Conservation (phyloP, 2,329 filamentous ascomycete genomes). For the Hypoxylon sp. region DNA sequence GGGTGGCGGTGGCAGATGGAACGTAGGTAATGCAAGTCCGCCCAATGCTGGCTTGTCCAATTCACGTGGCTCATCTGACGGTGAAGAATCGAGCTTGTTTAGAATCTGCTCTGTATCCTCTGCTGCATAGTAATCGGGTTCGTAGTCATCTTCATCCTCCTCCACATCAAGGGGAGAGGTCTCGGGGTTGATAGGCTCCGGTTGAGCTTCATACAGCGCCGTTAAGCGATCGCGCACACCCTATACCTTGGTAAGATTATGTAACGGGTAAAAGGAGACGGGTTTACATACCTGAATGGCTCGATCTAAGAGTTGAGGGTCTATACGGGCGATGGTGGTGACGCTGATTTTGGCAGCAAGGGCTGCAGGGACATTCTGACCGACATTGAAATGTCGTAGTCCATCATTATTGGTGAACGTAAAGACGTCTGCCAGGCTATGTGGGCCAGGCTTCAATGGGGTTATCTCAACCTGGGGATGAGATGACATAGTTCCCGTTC, state of each 20-base stretch:
- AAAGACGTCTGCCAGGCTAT: slow-evolving; percentile 86
- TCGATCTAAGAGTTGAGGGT: slow-evolving; percentile 76
- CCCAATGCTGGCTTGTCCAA: slow-evolving; percentile 64
- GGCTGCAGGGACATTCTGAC: slow-evolving; percentile 77
- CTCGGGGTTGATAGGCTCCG: slow-evolving; percentile 68
- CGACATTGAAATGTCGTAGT: slow-evolving; percentile 85
- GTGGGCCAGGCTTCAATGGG: slow-evolving; percentile 80
- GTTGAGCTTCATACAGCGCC: slow-evolving; percentile 60
- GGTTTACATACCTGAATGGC: slow-evolving; percentile 76
- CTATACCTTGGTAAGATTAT: slow-evolving; percentile 50
- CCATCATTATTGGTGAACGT: slow-evolving; percentile 84
- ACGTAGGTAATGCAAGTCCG: slow-evolving; percentile 78
- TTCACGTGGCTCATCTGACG: slow-evolving; percentile 66
- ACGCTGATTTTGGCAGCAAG: slow-evolving; percentile 87
- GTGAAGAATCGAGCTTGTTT: slow-evolving; percentile 80
- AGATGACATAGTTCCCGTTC: slow-evolving; percentile 69
- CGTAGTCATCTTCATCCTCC: slow-evolving; percentile 92
- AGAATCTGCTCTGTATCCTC: slow-evolving; percentile 84
- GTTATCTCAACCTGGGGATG: slow-evolving; percentile 70
- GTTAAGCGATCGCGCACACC: slow-evolving; percentile 68
- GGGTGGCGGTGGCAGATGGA: slow-evolving; percentile 83
- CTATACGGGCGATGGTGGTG: slow-evolving; percentile 80
- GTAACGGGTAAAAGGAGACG: background rate
- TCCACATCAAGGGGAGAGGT: slow-evolving; percentile 75
- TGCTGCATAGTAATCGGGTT: slow-evolving; percentile 84